Evolutionary conservation across 495 filamentous ascomycete species (phyloP), one percentile per base, ranked within the genome.

Genomic region (Penicillium waksmanii): DNA sequence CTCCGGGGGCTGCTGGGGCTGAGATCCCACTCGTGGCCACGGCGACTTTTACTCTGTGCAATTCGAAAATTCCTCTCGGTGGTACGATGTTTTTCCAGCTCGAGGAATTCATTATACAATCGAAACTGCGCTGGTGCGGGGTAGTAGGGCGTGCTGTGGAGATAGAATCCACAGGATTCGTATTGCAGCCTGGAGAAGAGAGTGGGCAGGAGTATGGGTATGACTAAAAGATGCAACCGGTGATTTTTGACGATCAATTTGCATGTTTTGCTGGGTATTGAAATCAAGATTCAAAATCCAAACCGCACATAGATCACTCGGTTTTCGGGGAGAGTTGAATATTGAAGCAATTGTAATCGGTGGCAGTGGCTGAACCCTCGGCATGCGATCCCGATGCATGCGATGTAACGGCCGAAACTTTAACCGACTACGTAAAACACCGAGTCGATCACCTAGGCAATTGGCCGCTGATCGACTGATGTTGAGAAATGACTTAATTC

Each of bases 91-190:
- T 19, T 12, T 44, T 17, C 17, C 5, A 17, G 8, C 12, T 44
- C 15, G 15, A 9, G 46, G 46, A 48, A 11, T 27, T 27, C 15
- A 48, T 48, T 48, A 48, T 11, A 25, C 46, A 48, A 48, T 48
- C 46, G 46, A 48, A 48, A 48, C 21, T 48, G 46, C 21, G 10
- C 23, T 13, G 18, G 10, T 48, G 46, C 46, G 46, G 46, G 46
- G 46, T 48, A 44, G 42, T 18, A 48, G 46, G 46, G 46, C 46
- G 46, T 13, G 15, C 6, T 44, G 42, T 44, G 42, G 42, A 44
- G 15, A 44, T 44, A 0, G 17, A 44, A 18, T 44, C 42, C 42
- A 44, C 42, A 44, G 7, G 17, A 17, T 44, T 18, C 42, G 42
- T 44, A 44, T 44, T 18, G 42, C 42, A 44, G 42, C 42, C 42